Evolutionary conservation across 768 basidiomycete species (phyloP).

Genomic region (Neoboletus brunneissimus): DNA sequence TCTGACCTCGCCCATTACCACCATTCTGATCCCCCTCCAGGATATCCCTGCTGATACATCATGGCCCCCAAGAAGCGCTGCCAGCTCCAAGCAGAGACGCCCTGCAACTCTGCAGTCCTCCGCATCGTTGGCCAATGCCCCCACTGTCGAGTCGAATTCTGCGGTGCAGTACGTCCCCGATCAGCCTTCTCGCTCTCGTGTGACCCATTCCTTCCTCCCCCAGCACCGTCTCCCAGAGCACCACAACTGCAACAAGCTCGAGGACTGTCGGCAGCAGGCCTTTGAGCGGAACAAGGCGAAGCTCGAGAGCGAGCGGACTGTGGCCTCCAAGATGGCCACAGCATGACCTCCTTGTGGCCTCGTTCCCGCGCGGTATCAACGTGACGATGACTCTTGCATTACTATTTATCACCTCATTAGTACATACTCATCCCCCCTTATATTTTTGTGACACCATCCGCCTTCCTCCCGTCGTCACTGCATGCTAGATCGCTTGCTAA

Average conservation of each 20-base stretch:
- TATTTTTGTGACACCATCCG: slow-evolving; percentile 9
- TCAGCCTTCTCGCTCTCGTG: background rate
- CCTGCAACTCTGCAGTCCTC: slow-evolving; percentile 74
- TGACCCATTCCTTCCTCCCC: slow-evolving; percentile 15
- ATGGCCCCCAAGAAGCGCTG: slow-evolving; percentile 91
- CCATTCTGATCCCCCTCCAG: slow-evolving; percentile 1
- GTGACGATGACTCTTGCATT: slow-evolving; percentile 23
- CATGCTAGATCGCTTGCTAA: slow-evolving; percentile 15
- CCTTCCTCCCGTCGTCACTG: background rate
- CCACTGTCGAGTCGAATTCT: slow-evolving; percentile 76
- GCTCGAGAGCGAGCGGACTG: slow-evolving; percentile 85
- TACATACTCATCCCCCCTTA: slow-evolving; percentile 13
- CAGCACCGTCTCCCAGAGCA: slow-evolving; percentile 90
- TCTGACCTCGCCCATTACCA: background rate
- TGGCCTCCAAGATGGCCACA: slow-evolving; percentile 81
- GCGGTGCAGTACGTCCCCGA: slow-evolving; percentile 57
- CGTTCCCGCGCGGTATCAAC: slow-evolving; percentile 16
- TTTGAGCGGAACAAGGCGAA: slow-evolving; percentile 86
- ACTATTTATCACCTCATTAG: slow-evolving; percentile 28
- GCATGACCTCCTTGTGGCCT: slow-evolving; percentile 42
- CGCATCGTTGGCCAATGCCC: slow-evolving; percentile 85
- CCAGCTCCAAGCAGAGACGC: slow-evolving; percentile 53
- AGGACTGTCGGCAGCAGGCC: slow-evolving; percentile 83
- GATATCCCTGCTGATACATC: slow-evolving; percentile 7
- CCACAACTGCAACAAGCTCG: slow-evolving; percentile 78